phyloP scores from a whole-genome alignment of 2,329 filamentous ascomycete genomes.

The Cercospora berteroae region DNA sequence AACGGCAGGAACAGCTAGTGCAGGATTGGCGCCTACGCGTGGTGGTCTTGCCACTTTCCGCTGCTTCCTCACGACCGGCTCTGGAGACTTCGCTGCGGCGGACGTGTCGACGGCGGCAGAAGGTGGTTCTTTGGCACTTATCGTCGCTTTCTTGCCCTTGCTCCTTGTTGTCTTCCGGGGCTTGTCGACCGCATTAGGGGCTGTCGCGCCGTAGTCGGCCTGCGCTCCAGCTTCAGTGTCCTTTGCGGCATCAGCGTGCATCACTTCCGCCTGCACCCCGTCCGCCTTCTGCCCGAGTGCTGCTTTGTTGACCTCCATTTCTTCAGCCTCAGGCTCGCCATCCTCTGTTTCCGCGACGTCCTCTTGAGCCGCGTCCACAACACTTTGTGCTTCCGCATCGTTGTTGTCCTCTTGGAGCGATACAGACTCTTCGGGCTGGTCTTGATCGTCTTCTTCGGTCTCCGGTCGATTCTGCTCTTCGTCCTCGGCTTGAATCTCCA shows the following conservation, averaged over 20 bases:
- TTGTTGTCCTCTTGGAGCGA: not conserved
- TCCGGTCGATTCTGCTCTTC: not conserved
- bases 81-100: not conserved
- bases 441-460: not conserved
- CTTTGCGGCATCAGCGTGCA: not conserved
- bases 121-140: not conserved
- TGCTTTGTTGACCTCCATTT: not conserved
- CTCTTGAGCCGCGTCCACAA: not conserved
- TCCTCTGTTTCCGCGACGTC: not conserved
- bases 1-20: not conserved
- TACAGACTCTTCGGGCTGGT: not conserved
- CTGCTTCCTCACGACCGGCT: not conserved
- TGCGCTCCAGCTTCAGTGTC: not conserved
- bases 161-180: not conserved
- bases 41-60: constrained; percentile 1
- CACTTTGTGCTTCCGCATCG: not conserved
- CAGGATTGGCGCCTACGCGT: not conserved
- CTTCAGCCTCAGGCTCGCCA: not conserved
- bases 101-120: not conserved
- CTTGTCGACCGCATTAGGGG: not conserved
- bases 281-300: not conserved
- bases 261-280: not conserved
- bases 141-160: not conserved
- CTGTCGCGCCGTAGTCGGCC: not conserved
- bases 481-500: not conserved